Conservation (phyloP, 2,329 filamentous ascomycete genomes). For the Ambrosiella xylebori region DNA sequence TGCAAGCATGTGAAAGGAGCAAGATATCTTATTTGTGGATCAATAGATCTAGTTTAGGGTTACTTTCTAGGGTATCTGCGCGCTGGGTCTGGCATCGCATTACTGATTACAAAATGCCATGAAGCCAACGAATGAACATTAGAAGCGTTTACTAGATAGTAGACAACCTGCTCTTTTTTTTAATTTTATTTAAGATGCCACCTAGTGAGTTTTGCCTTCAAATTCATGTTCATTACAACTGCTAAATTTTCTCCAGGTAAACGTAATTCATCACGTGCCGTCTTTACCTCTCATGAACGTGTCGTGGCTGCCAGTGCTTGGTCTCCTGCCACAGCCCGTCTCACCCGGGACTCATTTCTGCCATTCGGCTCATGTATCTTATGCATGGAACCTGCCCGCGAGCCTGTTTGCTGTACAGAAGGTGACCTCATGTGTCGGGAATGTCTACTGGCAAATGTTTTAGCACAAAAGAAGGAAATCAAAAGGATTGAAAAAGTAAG, state of each 20-base stretch:
- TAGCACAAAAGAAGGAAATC: constrained; percentile 81
- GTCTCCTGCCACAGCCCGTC: constrained; percentile 65
- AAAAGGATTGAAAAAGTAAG: constrained; percentile 56
- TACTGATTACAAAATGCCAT: too few relatives aligned
- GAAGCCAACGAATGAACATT: too few relatives aligned
- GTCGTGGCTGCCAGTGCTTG: constrained; percentile 65
- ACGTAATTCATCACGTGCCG: constrained; percentile 76
- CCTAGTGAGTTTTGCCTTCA: neutral
- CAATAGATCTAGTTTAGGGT: neutral
- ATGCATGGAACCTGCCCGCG: constrained; percentile 63
- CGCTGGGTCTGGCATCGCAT: neutral
- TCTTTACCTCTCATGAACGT: constrained; percentile 89
- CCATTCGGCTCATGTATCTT: constrained; percentile 78
- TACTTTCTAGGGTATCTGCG: neutral
- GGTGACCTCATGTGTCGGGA: constrained; percentile 93
- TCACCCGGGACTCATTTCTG: constrained; percentile 80
- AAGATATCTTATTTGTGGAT: too few relatives aligned
- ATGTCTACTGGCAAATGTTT: constrained; percentile 79
- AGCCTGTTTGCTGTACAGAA: constrained; percentile 66
- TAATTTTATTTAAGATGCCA: neutral
- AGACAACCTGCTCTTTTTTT: too few relatives aligned
- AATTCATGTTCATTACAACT: neutral
- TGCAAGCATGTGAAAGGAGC: neutral
- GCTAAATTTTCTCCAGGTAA: constrained; percentile 36
- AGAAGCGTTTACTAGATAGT: too few relatives aligned